Percentiles rank a stretch among this genome's conserved stretches.
phyloP scores from a whole-genome alignment of 2,329 filamentous ascomycete genomes.

The Phaeosphaeriaceae sp. region DNA sequence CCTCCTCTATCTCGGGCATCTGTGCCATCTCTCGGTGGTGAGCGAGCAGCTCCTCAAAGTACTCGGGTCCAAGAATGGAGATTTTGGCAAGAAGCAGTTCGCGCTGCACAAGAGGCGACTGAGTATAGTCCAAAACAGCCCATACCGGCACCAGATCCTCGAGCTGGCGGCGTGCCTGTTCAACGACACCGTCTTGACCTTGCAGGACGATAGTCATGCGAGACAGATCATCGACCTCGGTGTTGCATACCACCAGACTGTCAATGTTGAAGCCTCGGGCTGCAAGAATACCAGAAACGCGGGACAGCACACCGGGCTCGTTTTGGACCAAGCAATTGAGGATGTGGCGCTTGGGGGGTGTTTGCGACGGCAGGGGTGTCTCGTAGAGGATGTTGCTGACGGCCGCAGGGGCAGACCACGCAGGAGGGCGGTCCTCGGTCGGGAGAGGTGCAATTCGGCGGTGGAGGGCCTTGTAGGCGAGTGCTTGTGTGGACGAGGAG shows the following conservation, averaged over 20 bases:
- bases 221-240: constrained; percentile 93
- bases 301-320: constrained; percentile 95
- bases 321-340: constrained; percentile 99
- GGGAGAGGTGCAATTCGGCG: constrained; percentile 87
- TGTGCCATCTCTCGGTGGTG: constrained; percentile 91
- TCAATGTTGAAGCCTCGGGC: constrained; percentile 99
- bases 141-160: constrained; percentile 98
- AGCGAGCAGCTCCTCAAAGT: constrained; percentile 94
- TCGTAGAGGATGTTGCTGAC: constrained; percentile 99
- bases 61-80: constrained; percentile 95
- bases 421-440: constrained; percentile 74
- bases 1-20: constrained; percentile 43
- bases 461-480: constrained; percentile 97
- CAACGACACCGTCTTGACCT: constrained; percentile 94
- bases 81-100: constrained; percentile 95
- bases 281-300: constrained; percentile 93
- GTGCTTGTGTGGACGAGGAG: constrained; percentile 82
- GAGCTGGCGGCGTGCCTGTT: constrained; percentile 93
- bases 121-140: constrained; percentile 97
- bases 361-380: constrained; percentile 82
- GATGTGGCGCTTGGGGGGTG: constrained; percentile 90
- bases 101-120: constrained; percentile 89
- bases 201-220: constrained; percentile 99
- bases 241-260: constrained; percentile 96
- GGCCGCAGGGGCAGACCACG: constrained; percentile 88